A percentile compares a stretch with the other conserved stretches of the same genome.
phyloP scores from a whole-genome alignment of 768 basidiomycete genomes.

The Lentinula raphanica region DNA sequence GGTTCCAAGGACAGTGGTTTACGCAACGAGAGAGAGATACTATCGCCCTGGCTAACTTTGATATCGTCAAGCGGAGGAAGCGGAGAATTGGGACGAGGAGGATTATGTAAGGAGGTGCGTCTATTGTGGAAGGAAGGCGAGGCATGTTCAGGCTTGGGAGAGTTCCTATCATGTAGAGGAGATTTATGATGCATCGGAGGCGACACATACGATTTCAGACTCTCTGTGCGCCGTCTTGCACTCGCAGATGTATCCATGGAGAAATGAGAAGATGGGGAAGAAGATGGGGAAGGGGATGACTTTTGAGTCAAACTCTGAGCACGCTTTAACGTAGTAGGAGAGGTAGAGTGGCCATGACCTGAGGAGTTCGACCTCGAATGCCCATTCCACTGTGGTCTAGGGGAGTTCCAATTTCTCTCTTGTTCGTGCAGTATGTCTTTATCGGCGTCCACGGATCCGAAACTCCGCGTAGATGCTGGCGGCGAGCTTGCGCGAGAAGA shows the following conservation, averaged over 20 bases:
- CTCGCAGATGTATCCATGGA: conserved; percentile 2
- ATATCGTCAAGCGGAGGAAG: conserved; percentile 1
- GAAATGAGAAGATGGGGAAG: conserved; percentile 11
- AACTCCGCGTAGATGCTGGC: conserved; percentile 26
- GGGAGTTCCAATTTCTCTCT: conserved; percentile 69
- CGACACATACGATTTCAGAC: conserved; percentile 6
- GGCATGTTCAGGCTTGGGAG: neutral
- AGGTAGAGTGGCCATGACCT: neutral
- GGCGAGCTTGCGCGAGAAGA: conserved; percentile 11
- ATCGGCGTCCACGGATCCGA: conserved; percentile 25
- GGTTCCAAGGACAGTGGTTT: neutral
- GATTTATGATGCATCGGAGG: conserved; percentile 3
- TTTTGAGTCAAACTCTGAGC: conserved; percentile 3
- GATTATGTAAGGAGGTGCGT: conserved; percentile 5
- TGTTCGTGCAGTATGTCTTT: conserved; percentile 40
- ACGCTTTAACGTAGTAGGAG: neutral
- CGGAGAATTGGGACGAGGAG: conserved; percentile 16
- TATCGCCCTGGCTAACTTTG: neutral
- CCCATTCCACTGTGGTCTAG: conserved; percentile 48
- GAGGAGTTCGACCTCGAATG: conserved; percentile 10
- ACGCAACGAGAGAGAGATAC: neutral
- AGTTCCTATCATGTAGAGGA: neutral
- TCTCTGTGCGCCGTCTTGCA: conserved; percentile 17
- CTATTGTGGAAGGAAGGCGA: neutral
- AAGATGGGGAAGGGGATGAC: conserved; percentile 14